phyloP scores from a whole-genome alignment of 371 early-diverging fungal genomes.

The Apophysomyces variabilis region DNA sequence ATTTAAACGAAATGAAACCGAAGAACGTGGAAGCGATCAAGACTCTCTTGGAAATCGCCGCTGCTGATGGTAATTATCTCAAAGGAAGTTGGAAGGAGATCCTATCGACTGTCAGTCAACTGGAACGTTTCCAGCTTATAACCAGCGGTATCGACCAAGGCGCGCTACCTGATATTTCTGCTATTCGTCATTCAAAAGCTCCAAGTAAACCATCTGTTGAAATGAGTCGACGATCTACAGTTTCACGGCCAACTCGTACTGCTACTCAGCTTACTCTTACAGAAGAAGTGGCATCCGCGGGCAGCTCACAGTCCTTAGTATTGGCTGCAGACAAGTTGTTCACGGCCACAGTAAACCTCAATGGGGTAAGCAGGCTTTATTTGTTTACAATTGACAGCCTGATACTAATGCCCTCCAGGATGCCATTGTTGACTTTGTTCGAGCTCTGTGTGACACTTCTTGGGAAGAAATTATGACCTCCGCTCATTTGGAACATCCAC shows the following conservation, averaged over 20 bases:
- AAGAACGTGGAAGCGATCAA: conserved; percentile 92
- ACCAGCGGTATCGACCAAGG: conserved; percentile 55
- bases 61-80: conserved; percentile 82
- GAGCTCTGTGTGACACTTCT: conserved; percentile 83
- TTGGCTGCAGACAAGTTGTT: conserved; percentile 88
- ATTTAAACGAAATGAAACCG: conserved; percentile 78
- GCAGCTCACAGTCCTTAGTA: conserved; percentile 69
- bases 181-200: conserved; percentile 25
- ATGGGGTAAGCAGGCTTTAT: conserved; percentile 34
- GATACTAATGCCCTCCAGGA: conserved; percentile 19
- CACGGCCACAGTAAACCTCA: conserved; percentile 58
- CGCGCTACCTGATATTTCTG: conserved; percentile 30
- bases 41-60: conserved; percentile 82
- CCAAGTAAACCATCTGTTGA: conserved; percentile 29
- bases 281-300: conserved; percentile 57
- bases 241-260: conserved; percentile 27
- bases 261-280: conserved; percentile 45
- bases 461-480: conserved; percentile 89
- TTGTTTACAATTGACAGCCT: no score
- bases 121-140: conserved; percentile 79
- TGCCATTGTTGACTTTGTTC: conserved; percentile 90
- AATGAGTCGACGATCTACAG: conserved; percentile 39
- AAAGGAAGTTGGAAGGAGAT: conserved; percentile 90
- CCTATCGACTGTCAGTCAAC: conserved; percentile 83
- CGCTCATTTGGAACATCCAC: conserved; percentile 60